These are phyloP conservation scores for Russula olivacea DNA, from an alignment of 768 basidiomycete genomes.

Conservation along the genomic window DNA sequence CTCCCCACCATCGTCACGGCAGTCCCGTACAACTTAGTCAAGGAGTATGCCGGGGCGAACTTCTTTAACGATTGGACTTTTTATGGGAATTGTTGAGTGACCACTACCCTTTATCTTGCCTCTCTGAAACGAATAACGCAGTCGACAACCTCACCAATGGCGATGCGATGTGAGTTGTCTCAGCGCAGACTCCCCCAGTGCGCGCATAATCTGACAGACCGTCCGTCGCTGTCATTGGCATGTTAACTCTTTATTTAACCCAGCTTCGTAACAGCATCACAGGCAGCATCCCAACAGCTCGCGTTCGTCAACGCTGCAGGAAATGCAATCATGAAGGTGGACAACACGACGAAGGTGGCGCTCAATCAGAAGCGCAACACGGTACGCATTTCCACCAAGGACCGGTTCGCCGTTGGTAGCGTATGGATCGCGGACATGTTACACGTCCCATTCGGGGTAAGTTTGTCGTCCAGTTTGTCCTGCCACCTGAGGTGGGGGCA, in stretches of 20 bases:
- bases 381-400: conserved; percentile 55
- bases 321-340: conserved; percentile 72
- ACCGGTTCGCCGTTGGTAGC: conserved; percentile 51
- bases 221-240: not conserved
- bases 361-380: conserved; percentile 57
- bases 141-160: conserved; percentile 69
- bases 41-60: conserved; percentile 13
- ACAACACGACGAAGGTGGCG: conserved; percentile 54
- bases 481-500: not conserved
- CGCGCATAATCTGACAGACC: not conserved
- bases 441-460: conserved; percentile 59
- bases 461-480: conserved; percentile 25
- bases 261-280: conserved; percentile 44
- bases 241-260: not conserved
- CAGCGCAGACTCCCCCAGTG: not conserved
- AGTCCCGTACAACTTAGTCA: conserved; percentile 17
- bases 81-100: conserved; percentile 22
- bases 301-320: conserved; percentile 62
- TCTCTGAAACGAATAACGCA: conserved; percentile 27
- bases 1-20: conserved; percentile 9
- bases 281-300: conserved; percentile 45
- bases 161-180: conserved; percentile 42
- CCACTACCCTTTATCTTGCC: not conserved
- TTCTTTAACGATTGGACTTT: conserved; percentile 24
- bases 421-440: conserved; percentile 60